Evolutionary conservation across 257 asterid genomes (phyloP).

Genomic region (Solanum ahanhuiri): DNA sequence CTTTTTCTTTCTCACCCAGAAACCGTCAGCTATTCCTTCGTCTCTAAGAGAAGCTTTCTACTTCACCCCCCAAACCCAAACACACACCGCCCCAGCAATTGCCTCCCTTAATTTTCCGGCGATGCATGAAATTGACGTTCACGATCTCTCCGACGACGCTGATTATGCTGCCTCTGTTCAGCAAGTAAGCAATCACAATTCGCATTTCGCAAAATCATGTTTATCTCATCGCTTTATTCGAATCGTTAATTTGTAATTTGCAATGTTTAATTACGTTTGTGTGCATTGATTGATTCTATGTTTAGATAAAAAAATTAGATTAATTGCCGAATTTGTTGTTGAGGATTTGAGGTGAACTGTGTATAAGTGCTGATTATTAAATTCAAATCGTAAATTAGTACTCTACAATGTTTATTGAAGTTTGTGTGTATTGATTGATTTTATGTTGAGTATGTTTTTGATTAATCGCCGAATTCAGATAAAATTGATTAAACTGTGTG

Average conservation of each 20-base stretch:
- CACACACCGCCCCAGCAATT: background rate
- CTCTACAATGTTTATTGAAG: background rate
- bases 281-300: background rate
- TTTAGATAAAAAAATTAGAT: background rate
- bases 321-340: background rate
- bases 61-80: background rate
- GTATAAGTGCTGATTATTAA: background rate
- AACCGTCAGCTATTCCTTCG: background rate
- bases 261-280: background rate
- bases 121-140: conserved; percentile 2
- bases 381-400: background rate
- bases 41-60: background rate
- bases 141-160: conserved; percentile 3
- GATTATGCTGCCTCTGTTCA: conserved; percentile 5
- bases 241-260: background rate
- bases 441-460: background rate
- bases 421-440: background rate
- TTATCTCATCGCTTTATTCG: background rate
- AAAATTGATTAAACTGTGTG: background rate
- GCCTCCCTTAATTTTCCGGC: background rate
- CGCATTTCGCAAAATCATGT: background rate
- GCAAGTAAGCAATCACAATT: background rate
- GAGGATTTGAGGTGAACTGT: background rate
- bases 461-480: background rate
- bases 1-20: background rate